Conservation (phyloP, 2,329 filamentous ascomycete species). For the Pseudocercospora vitis region DNA sequence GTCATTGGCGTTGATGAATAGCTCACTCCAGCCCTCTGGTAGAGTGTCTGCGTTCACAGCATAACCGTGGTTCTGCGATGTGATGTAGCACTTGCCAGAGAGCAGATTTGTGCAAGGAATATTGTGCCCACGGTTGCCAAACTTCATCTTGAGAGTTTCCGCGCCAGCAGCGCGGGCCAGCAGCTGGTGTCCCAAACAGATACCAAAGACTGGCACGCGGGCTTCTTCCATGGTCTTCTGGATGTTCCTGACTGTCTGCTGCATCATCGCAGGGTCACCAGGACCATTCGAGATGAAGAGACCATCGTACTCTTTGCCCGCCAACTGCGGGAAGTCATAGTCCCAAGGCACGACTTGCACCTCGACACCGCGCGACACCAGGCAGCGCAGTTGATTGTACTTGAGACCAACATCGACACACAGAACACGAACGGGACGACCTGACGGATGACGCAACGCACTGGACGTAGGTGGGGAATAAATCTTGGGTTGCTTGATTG, state of each 20-base stretch:
- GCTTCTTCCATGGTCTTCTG: conserved; percentile 72
- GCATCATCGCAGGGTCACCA: conserved; percentile 86
- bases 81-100: conserved; percentile 96
- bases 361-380: conserved; percentile 87
- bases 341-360: conserved; percentile 95
- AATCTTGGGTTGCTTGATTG: conserved; percentile 79
- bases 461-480: conserved; percentile 72
- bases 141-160: conserved; percentile 93
- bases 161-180: conserved; percentile 86
- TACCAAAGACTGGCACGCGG: conserved; percentile 87
- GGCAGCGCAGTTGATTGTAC: conserved; percentile 94
- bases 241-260: conserved; percentile 77
- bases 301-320: conserved; percentile 85
- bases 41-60: conserved; percentile 81
- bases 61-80: conserved; percentile 96
- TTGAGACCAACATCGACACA: conserved; percentile 98
- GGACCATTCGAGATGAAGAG: conserved; percentile 98
- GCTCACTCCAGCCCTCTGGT: conserved; percentile 79
- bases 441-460: conserved; percentile 82
- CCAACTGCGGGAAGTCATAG: conserved; percentile 78
- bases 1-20: conserved; percentile 98
- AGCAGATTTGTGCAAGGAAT: conserved; percentile 96
- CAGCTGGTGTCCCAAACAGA: conserved; percentile 92
- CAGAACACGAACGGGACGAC: conserved; percentile 80
- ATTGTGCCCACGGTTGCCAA: conserved; percentile 97